These are phyloP conservation scores for Tricholoma matsutake DNA, from an alignment of 768 basidiomycete species.

Conservation along the genomic window DNA sequence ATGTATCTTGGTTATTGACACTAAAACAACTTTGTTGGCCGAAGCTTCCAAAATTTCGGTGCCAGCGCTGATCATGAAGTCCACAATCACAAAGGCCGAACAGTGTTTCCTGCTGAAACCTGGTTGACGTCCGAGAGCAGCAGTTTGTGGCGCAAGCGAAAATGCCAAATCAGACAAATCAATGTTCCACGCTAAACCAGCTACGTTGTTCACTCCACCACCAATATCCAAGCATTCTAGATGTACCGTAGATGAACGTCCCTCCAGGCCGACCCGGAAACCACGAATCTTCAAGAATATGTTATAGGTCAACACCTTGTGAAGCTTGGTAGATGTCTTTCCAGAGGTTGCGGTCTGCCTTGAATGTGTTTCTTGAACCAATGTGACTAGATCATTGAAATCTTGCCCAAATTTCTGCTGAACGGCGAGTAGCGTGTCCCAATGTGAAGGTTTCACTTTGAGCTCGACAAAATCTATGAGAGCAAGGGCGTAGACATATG, in stretches of 20 bases:
- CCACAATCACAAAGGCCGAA: conserved; percentile 83
- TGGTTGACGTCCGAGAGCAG: conserved; percentile 29
- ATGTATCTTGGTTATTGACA: conserved; percentile 74
- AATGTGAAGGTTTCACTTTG: conserved; percentile 75
- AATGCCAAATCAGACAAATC: conserved; percentile 72
- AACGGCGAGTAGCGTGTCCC: conserved; percentile 79
- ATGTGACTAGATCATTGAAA: conserved; percentile 72
- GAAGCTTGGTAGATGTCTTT: conserved; percentile 12
- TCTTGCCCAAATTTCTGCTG: conserved; percentile 90
- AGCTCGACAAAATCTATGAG: conserved; percentile 69
- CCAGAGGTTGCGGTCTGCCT: conserved; percentile 18
- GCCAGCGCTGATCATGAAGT: conserved; percentile 50
- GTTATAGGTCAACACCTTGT: conserved; percentile 34
- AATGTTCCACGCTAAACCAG: conserved; percentile 60
- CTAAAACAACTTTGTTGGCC: conserved; percentile 37
- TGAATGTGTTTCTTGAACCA: conserved; percentile 60
- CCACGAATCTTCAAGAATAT: conserved; percentile 70
- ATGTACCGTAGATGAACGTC: conserved; percentile 66
- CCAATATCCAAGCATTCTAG: conserved; percentile 75
- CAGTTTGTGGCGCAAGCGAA: conserved; percentile 70
- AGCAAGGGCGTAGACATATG: conserved; percentile 49
- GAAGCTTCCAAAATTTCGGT: conserved; percentile 22
- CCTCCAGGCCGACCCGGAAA: conserved; percentile 77
- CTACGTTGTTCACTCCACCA: conserved; percentile 51
- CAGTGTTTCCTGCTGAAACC: conserved; percentile 56